phyloP scores from a whole-genome alignment of 306 rosid genomes.

The Quercus alba region DNA sequence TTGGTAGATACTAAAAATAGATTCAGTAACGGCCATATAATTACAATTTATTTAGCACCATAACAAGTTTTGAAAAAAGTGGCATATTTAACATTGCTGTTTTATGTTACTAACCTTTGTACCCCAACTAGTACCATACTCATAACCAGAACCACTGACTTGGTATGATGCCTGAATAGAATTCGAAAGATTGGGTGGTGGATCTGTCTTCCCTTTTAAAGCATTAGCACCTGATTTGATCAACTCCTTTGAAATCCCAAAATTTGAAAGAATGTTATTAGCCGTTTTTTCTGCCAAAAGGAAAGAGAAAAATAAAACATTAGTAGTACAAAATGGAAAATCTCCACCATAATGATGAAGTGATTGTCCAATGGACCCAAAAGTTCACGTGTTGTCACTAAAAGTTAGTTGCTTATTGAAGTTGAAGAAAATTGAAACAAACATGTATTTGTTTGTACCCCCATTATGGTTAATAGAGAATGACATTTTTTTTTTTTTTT shows the following conservation, averaged over 20 bases:
- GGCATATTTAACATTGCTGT: no score
- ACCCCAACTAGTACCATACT: constrained; percentile 37
- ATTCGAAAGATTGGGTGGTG: background rate
- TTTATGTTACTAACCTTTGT: constrained; percentile 13
- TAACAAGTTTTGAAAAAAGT: no score
- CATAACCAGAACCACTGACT: constrained; percentile 27
- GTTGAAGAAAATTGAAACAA: background rate
- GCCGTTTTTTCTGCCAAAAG: constrained; percentile 16
- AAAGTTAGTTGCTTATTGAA: background rate
- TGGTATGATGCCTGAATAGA: constrained; percentile 17
- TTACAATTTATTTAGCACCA: no score
- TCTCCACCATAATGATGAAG: no score
- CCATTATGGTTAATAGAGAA: no score
- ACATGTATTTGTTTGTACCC: no score
- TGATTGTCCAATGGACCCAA: no score
- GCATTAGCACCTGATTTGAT: constrained; percentile 28
- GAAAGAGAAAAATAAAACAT: background rate
- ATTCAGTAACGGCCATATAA: no score
- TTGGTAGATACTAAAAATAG: no score
- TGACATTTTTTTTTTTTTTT: no score
- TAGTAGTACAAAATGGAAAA: background rate
- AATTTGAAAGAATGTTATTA: constrained; percentile 20
- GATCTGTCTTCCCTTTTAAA: constrained; percentile 28
- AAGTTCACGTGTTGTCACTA: background rate
- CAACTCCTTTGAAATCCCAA: constrained; percentile 51